These are phyloP conservation scores for Talaromyces adpressus DNA, from an alignment of 495 filamentous ascomycete species.

Conservation along the genomic window DNA sequence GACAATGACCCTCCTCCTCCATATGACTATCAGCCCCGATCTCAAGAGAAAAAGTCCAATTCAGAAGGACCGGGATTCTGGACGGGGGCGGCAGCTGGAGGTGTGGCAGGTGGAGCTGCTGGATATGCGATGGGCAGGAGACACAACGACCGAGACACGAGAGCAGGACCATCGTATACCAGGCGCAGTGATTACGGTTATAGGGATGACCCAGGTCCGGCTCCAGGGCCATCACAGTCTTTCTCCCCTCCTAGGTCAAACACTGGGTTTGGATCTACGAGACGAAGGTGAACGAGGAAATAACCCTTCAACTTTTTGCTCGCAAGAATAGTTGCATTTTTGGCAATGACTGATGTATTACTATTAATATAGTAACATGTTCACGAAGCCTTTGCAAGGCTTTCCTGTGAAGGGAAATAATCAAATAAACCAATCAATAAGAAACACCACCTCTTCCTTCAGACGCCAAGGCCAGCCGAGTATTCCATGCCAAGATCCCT, in stretches of 20 bases:
- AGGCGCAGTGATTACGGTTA: background rate
- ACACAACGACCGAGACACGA: conserved; percentile 11
- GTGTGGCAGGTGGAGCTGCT: conserved; percentile 62
- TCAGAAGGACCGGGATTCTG: conserved; percentile 82
- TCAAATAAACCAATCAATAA: background rate
- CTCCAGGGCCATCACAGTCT: background rate
- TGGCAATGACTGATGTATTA: background rate
- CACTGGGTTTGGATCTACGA: conserved; percentile 88
- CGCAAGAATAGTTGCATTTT: background rate
- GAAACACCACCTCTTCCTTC: background rate
- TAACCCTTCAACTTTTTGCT: background rate
- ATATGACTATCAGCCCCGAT: conserved; percentile 50
- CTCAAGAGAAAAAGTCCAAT: conserved; percentile 20
- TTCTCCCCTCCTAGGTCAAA: conserved; percentile 56
- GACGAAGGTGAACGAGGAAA: conserved; percentile 49
- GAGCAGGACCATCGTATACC: conserved; percentile 3
- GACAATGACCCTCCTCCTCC: conserved; percentile 51
- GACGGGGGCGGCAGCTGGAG: conserved; percentile 67
- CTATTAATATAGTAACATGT: background rate
- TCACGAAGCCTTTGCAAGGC: background rate
- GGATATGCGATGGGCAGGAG: conserved; percentile 42
- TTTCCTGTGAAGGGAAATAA: background rate
- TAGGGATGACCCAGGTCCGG: background rate
- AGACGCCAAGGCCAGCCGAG: background rate
- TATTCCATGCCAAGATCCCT: background rate